Conservation (phyloP, 257 asterid genomes). For the Avicennia marina region DNA sequence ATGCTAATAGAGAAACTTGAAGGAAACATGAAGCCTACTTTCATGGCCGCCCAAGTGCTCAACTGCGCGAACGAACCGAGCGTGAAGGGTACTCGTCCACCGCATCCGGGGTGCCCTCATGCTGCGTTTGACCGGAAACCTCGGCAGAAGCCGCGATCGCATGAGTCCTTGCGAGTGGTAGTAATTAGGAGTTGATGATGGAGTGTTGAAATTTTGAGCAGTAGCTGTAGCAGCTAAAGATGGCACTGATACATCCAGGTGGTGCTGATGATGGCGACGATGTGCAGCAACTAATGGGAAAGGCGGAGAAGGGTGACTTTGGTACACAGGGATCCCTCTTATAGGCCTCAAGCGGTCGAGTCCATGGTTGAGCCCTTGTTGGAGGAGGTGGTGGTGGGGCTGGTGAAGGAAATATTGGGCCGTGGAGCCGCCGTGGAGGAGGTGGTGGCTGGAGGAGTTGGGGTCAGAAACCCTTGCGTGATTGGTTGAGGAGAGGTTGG, state of each 20-base stretch:
- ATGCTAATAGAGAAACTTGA: background rate
- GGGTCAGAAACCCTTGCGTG: constrained; percentile 22
- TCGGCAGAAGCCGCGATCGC: constrained; percentile 26
- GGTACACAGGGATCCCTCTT: constrained; percentile 84
- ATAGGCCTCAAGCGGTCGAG: constrained; percentile 51
- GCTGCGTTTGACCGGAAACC: constrained; percentile 23
- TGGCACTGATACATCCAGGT: constrained; percentile 7
- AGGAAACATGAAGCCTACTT: constrained; percentile 19
- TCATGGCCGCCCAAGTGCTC: constrained; percentile 46
- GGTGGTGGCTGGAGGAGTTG: constrained; percentile 5
- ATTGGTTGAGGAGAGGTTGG: constrained; percentile 25
- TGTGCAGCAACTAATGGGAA: constrained; percentile 26
- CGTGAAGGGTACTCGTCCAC: constrained; percentile 41
- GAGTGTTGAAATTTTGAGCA: background rate
- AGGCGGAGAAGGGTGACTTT: constrained; percentile 41
- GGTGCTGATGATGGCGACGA: constrained; percentile 12
- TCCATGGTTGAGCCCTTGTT: constrained; percentile 23
- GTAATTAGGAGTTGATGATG: background rate
- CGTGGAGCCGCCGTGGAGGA: constrained; percentile 21
- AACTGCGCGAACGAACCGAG: constrained; percentile 43
- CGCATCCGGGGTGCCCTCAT: constrained; percentile 45
- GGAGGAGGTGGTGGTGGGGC: constrained; percentile 2
- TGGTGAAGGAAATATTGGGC: constrained; percentile 17
- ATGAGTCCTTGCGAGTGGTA: constrained; percentile 11
- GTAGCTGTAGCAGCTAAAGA: background rate